Conservation (phyloP, 1,139 yeast genomes). For the Sugiyamaella pinicola region DNA sequence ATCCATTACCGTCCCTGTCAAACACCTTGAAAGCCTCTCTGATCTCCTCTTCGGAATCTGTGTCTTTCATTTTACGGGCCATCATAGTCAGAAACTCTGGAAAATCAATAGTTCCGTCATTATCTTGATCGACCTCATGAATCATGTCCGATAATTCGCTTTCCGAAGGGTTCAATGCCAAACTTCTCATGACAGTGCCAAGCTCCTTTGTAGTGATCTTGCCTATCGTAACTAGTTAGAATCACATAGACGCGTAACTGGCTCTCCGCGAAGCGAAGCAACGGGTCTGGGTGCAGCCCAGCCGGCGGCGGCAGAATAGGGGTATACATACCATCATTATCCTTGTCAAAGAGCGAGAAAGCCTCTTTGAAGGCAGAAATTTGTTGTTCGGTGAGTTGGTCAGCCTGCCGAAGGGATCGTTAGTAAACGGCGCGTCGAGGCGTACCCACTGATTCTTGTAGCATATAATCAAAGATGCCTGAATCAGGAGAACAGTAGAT, state of each 20-base stretch:
- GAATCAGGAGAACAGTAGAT: too few relatives aligned
- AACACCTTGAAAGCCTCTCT: conserved; percentile 97
- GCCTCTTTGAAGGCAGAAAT: conserved; percentile 98
- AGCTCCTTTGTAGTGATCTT: conserved; percentile 91
- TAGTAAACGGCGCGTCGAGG: too few relatives aligned
- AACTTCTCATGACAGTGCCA: conserved; percentile 97
- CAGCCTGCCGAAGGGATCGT: conserved; percentile 54
- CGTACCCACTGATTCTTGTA: too few relatives aligned
- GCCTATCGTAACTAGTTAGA: conserved; percentile 28
- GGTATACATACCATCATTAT: conserved; percentile 73
- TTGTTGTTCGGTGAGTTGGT: conserved; percentile 91
- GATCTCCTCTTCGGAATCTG: conserved; percentile 95
- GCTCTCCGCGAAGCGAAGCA: neutral
- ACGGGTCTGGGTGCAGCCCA: neutral
- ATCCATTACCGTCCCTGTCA: conserved; percentile 93
- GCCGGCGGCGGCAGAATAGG: too few relatives aligned
- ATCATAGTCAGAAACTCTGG: conserved; percentile 71
- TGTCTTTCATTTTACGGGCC: conserved; percentile 96
- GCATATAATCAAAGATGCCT: too few relatives aligned
- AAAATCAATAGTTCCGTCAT: conserved; percentile 93
- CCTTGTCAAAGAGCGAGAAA: conserved; percentile 92
- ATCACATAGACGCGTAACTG: neutral
- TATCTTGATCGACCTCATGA: conserved; percentile 94
- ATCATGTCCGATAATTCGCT: conserved; percentile 94
- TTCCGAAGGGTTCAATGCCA: conserved; percentile 96